These are phyloP conservation scores for Delonix regia DNA, from an alignment of 306 rosid genomes.

Conservation along the genomic window DNA sequence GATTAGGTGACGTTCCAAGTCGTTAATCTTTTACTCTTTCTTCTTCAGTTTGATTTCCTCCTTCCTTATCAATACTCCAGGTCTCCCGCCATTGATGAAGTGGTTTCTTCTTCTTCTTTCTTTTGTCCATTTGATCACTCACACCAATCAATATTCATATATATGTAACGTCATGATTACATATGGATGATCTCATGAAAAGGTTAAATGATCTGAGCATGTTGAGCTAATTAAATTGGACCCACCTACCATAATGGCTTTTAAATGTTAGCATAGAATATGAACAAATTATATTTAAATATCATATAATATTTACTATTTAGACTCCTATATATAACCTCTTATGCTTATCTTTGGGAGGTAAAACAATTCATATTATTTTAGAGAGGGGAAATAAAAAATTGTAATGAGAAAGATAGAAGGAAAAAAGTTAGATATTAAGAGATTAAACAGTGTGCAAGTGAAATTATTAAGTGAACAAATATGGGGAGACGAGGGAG, in stretches of 20 bases:
- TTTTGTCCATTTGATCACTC: background rate
- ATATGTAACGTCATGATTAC: background rate
- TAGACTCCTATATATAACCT: no score
- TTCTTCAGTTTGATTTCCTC: background rate
- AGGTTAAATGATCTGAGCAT: background rate
- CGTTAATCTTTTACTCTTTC: background rate
- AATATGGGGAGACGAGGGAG: no score
- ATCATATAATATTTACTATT: no score
- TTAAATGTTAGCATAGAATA: no score
- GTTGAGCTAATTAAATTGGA: background rate
- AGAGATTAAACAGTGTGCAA: no score
- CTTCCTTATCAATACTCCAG: background rate
- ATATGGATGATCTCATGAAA: background rate
- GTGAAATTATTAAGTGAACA: no score
- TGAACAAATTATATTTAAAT: no score
- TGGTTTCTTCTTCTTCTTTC: background rate
- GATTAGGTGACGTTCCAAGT: background rate
- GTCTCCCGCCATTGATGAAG: background rate
- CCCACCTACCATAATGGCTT: background rate
- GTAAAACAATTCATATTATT: no score
- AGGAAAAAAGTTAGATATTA: no score
- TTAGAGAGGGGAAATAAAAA: no score
- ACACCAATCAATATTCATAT: background rate
- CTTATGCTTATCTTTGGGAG: no score
- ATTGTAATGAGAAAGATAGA: no score